These are phyloP conservation scores for Meredithiella fracta DNA, from an alignment of 2,329 filamentous ascomycete genomes.

Conservation along the genomic window DNA sequence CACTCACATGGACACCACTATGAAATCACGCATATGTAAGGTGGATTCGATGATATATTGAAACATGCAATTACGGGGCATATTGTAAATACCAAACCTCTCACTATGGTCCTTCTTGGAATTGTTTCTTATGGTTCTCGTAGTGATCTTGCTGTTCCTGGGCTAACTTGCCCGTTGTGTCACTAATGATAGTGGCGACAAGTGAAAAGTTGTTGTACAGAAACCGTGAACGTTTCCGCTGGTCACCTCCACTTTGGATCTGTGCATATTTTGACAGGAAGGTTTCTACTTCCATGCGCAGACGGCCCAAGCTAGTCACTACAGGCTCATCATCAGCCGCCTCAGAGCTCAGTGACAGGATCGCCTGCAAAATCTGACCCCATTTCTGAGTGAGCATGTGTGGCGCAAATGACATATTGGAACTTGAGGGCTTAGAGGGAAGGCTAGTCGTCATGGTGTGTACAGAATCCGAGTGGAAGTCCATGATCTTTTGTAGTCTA, in stretches of 20 bases:
- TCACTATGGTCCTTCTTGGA: constrained; percentile 28
- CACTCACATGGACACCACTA: no score
- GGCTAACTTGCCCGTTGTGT: constrained; percentile 55
- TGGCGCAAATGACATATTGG: constrained; percentile 47
- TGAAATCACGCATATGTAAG: no score
- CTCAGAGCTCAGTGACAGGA: constrained; percentile 70
- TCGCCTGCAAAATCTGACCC: constrained; percentile 75
- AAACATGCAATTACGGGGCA: neutral
- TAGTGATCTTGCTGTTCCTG: constrained; percentile 62
- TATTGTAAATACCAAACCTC: neutral
- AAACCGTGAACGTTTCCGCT: constrained; percentile 70
- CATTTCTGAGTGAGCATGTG: constrained; percentile 92
- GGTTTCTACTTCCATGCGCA: constrained; percentile 67
- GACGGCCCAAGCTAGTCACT: constrained; percentile 56
- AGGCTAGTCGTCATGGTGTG: constrained; percentile 41
- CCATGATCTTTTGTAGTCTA: constrained; percentile 84
- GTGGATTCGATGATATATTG: no score
- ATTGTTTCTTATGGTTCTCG: constrained; percentile 44
- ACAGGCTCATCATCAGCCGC: constrained; percentile 91
- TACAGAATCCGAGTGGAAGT: constrained; percentile 78
- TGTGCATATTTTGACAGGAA: constrained; percentile 60
- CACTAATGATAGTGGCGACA: constrained; percentile 79
- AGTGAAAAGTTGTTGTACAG: constrained; percentile 93
- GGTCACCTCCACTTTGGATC: constrained; percentile 52
- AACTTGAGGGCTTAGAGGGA: constrained; percentile 28